Evolutionary conservation across 495 filamentous ascomycete genomes (phyloP).

Genomic region (Penicillium paxilli): DNA sequence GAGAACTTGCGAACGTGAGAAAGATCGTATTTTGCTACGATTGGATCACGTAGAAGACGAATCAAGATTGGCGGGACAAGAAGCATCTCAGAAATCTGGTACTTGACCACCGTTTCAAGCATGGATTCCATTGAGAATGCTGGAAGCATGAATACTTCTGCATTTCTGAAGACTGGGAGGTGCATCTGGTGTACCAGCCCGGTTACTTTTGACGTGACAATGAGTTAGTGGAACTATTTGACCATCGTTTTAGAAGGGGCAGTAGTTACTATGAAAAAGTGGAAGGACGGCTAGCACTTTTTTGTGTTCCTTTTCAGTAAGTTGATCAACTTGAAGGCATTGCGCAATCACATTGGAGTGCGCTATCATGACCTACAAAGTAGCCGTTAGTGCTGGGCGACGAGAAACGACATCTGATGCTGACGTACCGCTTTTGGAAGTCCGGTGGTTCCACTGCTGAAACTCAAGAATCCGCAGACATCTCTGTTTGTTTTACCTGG

Average conservation of each 20-base stretch:
- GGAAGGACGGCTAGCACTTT: conserved; percentile 55
- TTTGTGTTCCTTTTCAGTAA: conserved; percentile 46
- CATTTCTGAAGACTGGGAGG: conserved; percentile 56
- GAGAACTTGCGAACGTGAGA: conserved; percentile 51
- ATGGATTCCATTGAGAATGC: conserved; percentile 57
- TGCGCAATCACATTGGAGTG: conserved; percentile 66
- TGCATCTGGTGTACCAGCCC: conserved; percentile 62
- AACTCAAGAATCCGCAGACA: conserved; percentile 56
- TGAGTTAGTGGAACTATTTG: neutral
- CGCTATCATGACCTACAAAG: conserved; percentile 54
- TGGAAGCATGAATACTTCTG: conserved; percentile 59
- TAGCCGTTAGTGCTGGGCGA: no score
- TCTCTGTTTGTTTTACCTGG: conserved; percentile 52
- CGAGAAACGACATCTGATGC: no score
- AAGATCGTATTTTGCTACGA: conserved; percentile 63
- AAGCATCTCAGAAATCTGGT: conserved; percentile 58
- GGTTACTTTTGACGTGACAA: conserved; percentile 31
- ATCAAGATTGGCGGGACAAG: conserved; percentile 72
- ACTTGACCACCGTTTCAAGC: conserved; percentile 51
- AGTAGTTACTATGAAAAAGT: conserved; percentile 46
- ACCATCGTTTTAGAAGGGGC: neutral
- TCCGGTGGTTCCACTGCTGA: conserved; percentile 45
- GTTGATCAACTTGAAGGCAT: conserved; percentile 53
- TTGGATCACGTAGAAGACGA: conserved; percentile 61
- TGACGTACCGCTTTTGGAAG: conserved; percentile 30